Conservation (phyloP, 441 rosid genomes). For the Breynia disticha region DNA sequence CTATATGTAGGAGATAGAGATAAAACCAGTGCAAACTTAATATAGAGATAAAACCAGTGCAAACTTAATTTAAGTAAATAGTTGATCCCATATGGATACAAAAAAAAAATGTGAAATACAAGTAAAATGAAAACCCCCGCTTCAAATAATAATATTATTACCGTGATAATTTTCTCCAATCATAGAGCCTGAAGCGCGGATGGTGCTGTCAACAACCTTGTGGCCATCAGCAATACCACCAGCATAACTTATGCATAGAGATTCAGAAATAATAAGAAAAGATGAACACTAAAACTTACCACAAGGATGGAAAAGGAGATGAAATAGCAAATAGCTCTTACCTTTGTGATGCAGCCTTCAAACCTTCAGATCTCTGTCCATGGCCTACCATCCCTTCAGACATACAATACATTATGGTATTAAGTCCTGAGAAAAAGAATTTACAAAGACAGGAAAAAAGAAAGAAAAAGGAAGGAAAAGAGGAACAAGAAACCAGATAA, state of each 20-base stretch:
- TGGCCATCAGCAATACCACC: slow-evolving; percentile 11
- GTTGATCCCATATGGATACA: too few species aligned
- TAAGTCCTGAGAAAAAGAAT: slow-evolving; percentile 6
- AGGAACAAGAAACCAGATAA: not conserved
- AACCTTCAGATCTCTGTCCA: slow-evolving; percentile 26
- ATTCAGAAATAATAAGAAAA: slow-evolving; percentile 4
- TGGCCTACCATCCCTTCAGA: slow-evolving; percentile 23
- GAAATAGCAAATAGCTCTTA: slow-evolving; percentile 10
- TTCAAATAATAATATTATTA: slow-evolving; percentile 17
- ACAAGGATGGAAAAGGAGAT: not conserved
- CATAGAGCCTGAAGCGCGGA: slow-evolving; percentile 19
- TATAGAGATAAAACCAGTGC: too few species aligned
- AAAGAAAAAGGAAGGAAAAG: not conserved
- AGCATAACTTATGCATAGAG: slow-evolving; percentile 18
- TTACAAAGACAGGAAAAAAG: too few species aligned
- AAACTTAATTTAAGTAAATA: too few species aligned
- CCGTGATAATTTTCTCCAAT: slow-evolving; percentile 27
- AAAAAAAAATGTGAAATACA: too few species aligned
- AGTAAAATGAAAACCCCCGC: too few species aligned
- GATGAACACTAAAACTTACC: slow-evolving; percentile 2
- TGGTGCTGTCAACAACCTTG: slow-evolving; percentile 19
- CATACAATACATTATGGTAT: slow-evolving; percentile 14
- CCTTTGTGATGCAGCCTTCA: slow-evolving; percentile 28
- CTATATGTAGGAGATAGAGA: too few species aligned
- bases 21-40: too few species aligned